phyloP scores from a whole-genome alignment of 352 stramenopile genomes.

The Globisporangium spinosum region DNA sequence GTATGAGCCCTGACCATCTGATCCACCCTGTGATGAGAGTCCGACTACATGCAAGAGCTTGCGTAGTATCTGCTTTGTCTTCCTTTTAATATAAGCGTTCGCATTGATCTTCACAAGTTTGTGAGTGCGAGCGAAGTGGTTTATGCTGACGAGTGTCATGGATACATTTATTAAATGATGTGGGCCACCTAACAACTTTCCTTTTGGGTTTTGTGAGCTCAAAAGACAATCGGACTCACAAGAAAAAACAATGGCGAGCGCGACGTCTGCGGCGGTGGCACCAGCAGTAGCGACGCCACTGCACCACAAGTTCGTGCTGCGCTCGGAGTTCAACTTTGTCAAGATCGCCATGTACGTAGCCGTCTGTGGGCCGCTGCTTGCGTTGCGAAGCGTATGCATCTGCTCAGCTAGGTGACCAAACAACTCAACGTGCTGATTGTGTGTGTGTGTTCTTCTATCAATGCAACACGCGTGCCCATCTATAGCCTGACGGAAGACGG shows the following conservation, averaged over 20 bases:
- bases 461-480: neutral
- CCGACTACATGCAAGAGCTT: neutral
- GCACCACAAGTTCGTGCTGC: slow-evolving; percentile 79
- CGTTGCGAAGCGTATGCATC: neutral
- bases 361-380: neutral
- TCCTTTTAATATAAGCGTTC: neutral
- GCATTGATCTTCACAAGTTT: neutral
- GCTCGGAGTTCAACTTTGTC: slow-evolving; percentile 43
- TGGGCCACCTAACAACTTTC: neutral
- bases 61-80: slow-evolving; percentile 1
- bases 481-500: slow-evolving; percentile 55
- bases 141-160: neutral
- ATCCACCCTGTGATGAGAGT: neutral
- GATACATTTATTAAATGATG: slow-evolving; percentile 2
- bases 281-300: slow-evolving; percentile 4
- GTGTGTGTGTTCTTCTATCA: neutral
- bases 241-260: slow-evolving; percentile 9
- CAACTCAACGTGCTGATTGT: slow-evolving; percentile 1
- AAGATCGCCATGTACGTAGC: slow-evolving; percentile 62
- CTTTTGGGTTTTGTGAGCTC: neutral
- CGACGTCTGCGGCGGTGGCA: neutral
- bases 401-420: neutral
- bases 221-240: neutral
- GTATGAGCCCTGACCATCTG: neutral
- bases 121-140: neutral